A percentile compares a stretch with the other conserved stretches of the same genome.
phyloP scores from a whole-genome alignment of 2,329 filamentous ascomycete genomes.

The Thelonectria discophora region DNA sequence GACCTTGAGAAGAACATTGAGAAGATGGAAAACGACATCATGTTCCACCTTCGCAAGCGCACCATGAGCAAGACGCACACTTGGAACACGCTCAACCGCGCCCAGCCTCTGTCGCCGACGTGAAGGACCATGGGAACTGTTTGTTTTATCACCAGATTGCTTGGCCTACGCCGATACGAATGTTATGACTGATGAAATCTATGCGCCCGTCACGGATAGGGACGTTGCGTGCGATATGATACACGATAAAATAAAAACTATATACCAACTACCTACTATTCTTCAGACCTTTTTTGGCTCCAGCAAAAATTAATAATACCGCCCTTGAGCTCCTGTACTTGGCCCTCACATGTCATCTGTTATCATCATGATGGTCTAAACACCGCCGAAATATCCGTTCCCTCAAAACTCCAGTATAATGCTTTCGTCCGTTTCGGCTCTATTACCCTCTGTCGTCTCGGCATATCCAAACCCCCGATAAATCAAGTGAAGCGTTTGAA shows the following conservation, averaged over 20 bases:
- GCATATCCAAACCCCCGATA: conserved; percentile 21
- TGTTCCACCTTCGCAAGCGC: conserved; percentile 63
- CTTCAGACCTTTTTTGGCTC: neutral
- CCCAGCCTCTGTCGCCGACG: neutral
- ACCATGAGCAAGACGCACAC: conserved; percentile 66
- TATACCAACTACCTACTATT: neutral
- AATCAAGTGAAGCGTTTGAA: neutral
- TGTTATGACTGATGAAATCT: neutral
- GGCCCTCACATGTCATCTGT: neutral
- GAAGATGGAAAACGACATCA: conserved; percentile 65
- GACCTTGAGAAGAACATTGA: conserved; percentile 65
- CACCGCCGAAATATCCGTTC: conserved; percentile 4
- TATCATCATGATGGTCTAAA: conserved; percentile 3
- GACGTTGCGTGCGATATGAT: neutral
- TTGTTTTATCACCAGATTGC: neutral
- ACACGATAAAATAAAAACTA: neutral
- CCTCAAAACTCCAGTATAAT: conserved; percentile 36
- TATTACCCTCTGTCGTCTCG: conserved; percentile 25
- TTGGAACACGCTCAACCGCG: conserved; percentile 55
- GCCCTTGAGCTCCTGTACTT: conserved; percentile 1
- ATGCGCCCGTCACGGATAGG: neutral
- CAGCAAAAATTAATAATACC: neutral
- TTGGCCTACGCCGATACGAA: conserved; percentile 5
- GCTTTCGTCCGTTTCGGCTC: conserved; percentile 24
- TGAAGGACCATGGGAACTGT: neutral